Conservation (phyloP, 2,329 filamentous ascomycete species). For the Gaeumannomyces sp. region DNA sequence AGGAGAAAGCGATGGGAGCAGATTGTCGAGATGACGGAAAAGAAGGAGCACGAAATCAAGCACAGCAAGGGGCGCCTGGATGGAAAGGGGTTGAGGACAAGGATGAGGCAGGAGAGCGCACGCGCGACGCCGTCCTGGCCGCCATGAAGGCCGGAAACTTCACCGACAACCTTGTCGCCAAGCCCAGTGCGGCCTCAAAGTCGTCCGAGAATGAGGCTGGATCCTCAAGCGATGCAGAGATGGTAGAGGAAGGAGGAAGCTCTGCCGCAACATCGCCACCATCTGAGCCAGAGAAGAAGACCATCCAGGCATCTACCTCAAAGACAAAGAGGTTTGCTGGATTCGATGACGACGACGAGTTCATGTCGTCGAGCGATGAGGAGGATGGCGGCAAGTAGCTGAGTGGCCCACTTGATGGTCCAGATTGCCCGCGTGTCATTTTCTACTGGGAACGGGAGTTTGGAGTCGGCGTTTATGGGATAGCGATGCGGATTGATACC, state of each 20-base stretch:
- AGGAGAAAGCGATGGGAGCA: conserved; percentile 79
- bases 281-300: conserved; percentile 33
- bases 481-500: not conserved
- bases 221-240: conserved; percentile 4
- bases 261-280: conserved; percentile 45
- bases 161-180: conserved; percentile 53
- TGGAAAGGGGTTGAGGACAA: conserved; percentile 89
- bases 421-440: too few species aligned
- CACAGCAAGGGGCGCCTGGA: conserved; percentile 67
- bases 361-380: conserved; percentile 63
- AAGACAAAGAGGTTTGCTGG: conserved; percentile 56
- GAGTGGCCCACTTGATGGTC: too few species aligned
- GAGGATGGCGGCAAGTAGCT: conserved; percentile 29
- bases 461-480: not conserved
- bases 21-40: conserved; percentile 78
- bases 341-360: conserved; percentile 75
- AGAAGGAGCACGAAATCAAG: conserved; percentile 75
- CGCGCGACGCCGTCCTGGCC: conserved; percentile 65
- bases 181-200: conserved; percentile 40
- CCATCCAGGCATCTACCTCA: conserved; percentile 15
- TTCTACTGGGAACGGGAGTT: not conserved
- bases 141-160: conserved; percentile 61
- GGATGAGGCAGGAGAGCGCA: conserved; percentile 81
- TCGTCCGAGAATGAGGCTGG: conserved; percentile 22
- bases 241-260: conserved; percentile 28